Base-by-base conservation (phyloP, 2,329 filamentous ascomycete genomes). In the Penicillium sclerotigenum region DNA sequence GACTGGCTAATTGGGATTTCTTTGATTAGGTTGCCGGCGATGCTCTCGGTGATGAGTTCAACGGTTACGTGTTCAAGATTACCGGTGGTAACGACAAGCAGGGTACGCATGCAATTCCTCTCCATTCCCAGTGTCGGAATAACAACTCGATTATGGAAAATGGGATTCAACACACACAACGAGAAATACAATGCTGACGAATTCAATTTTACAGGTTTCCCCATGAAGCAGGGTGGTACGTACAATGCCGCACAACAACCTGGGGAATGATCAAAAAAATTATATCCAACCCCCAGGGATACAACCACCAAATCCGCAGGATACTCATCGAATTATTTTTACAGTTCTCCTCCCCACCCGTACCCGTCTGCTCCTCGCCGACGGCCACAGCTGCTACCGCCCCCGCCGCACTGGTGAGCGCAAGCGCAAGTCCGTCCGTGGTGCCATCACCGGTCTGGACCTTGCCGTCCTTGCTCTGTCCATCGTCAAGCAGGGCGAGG, bases 51-150 rank as follows among this genome's bases (percentile, higher is more conserved):
- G 92, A 97, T 77, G 94, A 99, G 83, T 99, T 96, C 90, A 97
- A 97, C 87, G 94, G 94, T 81, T 99, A 99, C 86, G 88, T 99
- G 84, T 91, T 99, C 88, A 89, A 87, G 79, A 97, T 99, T 84
- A 99, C 94, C 74, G 95, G 94, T 77, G 94, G 95, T 78, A 99
- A 99, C 89, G 94, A 99, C 90, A 99, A 99, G 91, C 95, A 99
- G 86, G 94, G 73, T 76, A 75, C 64, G 72, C 53, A 56, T 41
- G 52, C 34, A 45, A 60, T 53, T 53, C 34, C 28, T 54, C 33
- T 51, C 41, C 38, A 46, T 50, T 22, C 18, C 34, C 31, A 18
- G 47, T 26, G 18, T 43, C 40, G 43, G 42, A 36, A 28, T 1
- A 33, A n/a, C 10, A n/a, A 16, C 29, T 48, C 26, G 49, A 41